These are phyloP conservation scores for Sporisorium exsertum DNA, from an alignment of 1,284 basidiomycete species.

Conservation along the genomic window DNA sequence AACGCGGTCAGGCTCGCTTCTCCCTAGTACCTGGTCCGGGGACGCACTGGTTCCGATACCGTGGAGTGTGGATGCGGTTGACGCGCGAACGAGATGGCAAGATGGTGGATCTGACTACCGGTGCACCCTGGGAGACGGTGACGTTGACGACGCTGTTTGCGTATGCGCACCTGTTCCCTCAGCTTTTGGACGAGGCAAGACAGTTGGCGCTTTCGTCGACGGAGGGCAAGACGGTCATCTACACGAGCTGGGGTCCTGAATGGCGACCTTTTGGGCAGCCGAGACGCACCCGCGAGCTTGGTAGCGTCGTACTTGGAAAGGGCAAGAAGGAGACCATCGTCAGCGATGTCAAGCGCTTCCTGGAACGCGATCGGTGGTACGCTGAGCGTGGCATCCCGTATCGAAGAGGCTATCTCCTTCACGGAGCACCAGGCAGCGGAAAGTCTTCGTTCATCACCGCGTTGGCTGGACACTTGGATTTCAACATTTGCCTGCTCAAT, in stretches of 20 bases:
- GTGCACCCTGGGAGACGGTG: constrained; percentile 96
- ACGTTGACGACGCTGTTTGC: constrained; percentile 91
- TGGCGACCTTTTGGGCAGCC: constrained; percentile 97
- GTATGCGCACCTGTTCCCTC: constrained; percentile 83
- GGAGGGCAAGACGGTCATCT: constrained; percentile 94
- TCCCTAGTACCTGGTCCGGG: constrained; percentile 95
- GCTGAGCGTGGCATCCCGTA: constrained; percentile 98
- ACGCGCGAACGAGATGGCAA: constrained; percentile 83
- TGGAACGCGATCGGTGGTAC: constrained; percentile 90
- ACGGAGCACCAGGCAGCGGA: constrained; percentile 96
- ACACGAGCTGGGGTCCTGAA: constrained; percentile 95
- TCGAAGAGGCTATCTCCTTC: constrained; percentile 90
- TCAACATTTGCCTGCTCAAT: constrained; percentile 96
- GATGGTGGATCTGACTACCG: constrained; percentile 89
- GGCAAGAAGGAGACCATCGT: constrained; percentile 85
- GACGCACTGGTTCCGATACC: constrained; percentile 90
- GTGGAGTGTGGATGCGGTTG: constrained; percentile 88
- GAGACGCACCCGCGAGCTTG: constrained; percentile 83
- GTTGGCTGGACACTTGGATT: constrained; percentile 85
- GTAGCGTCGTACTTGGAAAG: constrained; percentile 88
- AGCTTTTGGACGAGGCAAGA: constrained; percentile 86
- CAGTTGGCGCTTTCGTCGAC: constrained; percentile 85
- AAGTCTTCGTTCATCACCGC: constrained; percentile 99
- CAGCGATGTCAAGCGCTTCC: constrained; percentile 83
- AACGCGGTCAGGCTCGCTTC: constrained; percentile 74